Base-by-base conservation (phyloP, 345 rosid species). In the Eucalyptus virginea region DNA sequence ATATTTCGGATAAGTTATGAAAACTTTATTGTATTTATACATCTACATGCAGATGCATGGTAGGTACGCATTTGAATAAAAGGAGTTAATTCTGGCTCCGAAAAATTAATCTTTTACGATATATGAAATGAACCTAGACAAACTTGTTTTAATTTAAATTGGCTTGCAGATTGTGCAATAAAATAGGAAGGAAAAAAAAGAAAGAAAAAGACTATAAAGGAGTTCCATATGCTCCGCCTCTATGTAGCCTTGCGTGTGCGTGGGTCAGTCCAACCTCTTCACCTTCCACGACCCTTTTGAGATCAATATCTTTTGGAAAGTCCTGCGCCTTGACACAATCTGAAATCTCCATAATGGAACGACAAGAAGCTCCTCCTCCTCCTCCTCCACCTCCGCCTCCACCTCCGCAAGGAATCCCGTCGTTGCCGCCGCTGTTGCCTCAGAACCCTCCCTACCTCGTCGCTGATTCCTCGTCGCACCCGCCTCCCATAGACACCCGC, bases 241-340 rank as follows among this genome's bases (percentile, higher is more conserved):
- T 42, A 13, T 28, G 9, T 69, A 15, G 56, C 87, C 86, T 44
- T 86, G 87, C 40, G 62, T 32, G 40, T 86, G 87, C 88, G 92
- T 89, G 91, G 92, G 92, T 89, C 94, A 87, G 91, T 90, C 96
- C 92, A 93, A 92, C 95, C 90, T 93, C 93, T 90, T 40, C 91
- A 93, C 93, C 94, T 87, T 90, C 91, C 91, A 89, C 28, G 87
- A 65, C 1, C 65, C 42, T 56, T 50, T 86, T 6, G 44, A 86
- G 65, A 19, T 21, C 40, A 8, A 26, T 40, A 51, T 32, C 6
- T 42, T 56, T 51, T 23, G 28, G 47, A 40, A 21, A 77, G 15
- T 40, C 85, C 85, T 21, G 47, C 24, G 16, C 47, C 85, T 77
- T 21, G 85, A 40, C 85, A 21, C 85, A 21, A 40, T 11, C 85